A percentile compares a stretch with the other conserved stretches of the same genome.
phyloP scores from a whole-genome alignment of 768 basidiomycete species.

The Ramaria rubella region DNA sequence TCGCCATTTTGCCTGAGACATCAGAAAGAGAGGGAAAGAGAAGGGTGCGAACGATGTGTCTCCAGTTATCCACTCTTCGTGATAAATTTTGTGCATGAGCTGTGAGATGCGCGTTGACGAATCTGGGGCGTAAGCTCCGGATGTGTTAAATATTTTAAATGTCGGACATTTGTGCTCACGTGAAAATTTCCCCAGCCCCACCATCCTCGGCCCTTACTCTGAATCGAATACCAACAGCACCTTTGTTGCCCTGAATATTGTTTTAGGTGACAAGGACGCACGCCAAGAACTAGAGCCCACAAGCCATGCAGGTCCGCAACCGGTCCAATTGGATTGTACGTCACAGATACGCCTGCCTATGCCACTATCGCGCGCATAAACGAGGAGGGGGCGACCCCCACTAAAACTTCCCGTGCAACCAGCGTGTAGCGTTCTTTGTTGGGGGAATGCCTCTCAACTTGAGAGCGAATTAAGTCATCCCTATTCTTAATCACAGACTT shows the following conservation, averaged over 20 bases:
- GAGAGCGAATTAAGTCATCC: slow-evolving; percentile 63
- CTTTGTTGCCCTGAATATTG: slow-evolving; percentile 69
- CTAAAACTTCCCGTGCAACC: slow-evolving; percentile 74
- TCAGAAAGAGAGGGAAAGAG: slow-evolving; percentile 58
- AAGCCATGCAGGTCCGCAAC: slow-evolving; percentile 68
- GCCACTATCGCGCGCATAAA: slow-evolving; percentile 74
- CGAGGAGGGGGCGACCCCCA: slow-evolving; percentile 81
- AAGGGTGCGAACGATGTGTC: slow-evolving; percentile 72
- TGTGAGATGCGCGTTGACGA: slow-evolving; percentile 88
- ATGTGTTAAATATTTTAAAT: slow-evolving; percentile 6
- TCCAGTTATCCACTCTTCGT: slow-evolving; percentile 68
- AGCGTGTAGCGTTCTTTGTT: slow-evolving; percentile 72
- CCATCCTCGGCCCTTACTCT: slow-evolving; percentile 53
- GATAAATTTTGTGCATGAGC: slow-evolving; percentile 65
- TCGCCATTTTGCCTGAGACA: slow-evolving; percentile 24
- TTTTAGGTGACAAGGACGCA: not conserved
- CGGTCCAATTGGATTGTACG: slow-evolving; percentile 71
- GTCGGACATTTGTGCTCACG: slow-evolving; percentile 47
- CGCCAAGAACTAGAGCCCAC: not conserved
- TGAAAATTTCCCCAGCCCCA: slow-evolving; percentile 64
- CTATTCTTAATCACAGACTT: slow-evolving; percentile 60
- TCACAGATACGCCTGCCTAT: slow-evolving; percentile 54
- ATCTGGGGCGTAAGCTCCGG: slow-evolving; percentile 40
- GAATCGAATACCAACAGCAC: slow-evolving; percentile 85
- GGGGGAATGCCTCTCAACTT: slow-evolving; percentile 65